A percentile compares a stretch with the other conserved stretches of the same genome.
Conservation (phyloP, 2,329 filamentous ascomycete genomes). For the Madurella fahalii region DNA sequence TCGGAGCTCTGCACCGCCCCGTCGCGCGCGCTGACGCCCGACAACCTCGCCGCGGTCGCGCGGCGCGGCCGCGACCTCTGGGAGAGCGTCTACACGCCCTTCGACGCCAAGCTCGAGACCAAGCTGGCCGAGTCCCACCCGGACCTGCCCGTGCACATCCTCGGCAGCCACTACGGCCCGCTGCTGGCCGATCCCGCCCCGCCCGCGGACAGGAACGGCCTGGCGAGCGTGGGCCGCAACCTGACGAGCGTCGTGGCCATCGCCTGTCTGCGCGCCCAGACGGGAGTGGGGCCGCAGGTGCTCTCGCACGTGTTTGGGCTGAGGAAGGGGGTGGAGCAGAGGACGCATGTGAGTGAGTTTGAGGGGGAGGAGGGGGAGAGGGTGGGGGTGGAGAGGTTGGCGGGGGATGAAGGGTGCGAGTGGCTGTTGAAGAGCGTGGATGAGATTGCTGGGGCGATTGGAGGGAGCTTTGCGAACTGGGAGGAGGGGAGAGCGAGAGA, state of each 20-base stretch:
- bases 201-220: conserved; percentile 37
- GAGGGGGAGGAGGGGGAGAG: conserved; percentile 25
- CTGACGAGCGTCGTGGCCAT: conserved; percentile 71
- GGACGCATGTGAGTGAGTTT: conserved; percentile 41
- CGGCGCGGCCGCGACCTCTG: conserved; percentile 63
- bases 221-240: conserved; percentile 60
- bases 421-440: conserved; percentile 46
- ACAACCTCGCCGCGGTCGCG: conserved; percentile 53
- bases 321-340: conserved; percentile 70
- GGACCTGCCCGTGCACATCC: conserved; percentile 75
- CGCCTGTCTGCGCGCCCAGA: conserved; percentile 71
- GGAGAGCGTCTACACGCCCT: conserved; percentile 72
- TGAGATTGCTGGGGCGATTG: conserved; percentile 42
- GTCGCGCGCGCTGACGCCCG: conserved; percentile 48
- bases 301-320: conserved; percentile 77
- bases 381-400: conserved; percentile 40
- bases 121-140: conserved; percentile 75
- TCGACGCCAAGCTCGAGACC: conserved; percentile 64
- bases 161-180: conserved; percentile 69
- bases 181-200: conserved; percentile 64
- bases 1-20: conserved; percentile 51
- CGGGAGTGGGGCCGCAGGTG: conserved; percentile 78
- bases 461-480: conserved; percentile 37
- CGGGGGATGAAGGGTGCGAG: conserved; percentile 43
- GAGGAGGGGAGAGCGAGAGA: conserved; percentile 8